These are phyloP conservation scores for Trifolium fragiferum DNA, from an alignment of 306 rosid genomes.

Conservation along the genomic window DNA sequence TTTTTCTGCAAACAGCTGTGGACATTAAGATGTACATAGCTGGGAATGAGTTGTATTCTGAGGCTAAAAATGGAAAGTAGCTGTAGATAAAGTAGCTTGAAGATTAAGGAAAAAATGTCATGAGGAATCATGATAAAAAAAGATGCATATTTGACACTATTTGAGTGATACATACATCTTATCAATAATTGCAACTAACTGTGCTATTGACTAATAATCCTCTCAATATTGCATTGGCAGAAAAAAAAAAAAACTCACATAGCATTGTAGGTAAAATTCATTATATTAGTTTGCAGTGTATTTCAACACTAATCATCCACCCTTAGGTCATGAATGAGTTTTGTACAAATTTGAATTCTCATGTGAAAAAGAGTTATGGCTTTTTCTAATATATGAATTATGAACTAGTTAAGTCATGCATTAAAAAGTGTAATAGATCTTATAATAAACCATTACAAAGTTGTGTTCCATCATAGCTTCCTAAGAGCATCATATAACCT, in stretches of 20 bases:
- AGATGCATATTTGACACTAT: not conserved
- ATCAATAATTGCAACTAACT: not conserved
- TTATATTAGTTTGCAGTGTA: not conserved
- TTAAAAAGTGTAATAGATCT: too few relatives aligned
- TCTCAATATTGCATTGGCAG: not conserved
- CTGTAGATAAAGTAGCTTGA: not conserved
- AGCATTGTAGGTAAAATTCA: not conserved
- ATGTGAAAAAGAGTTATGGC: too few relatives aligned
- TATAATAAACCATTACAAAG: too few relatives aligned
- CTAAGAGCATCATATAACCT: too few relatives aligned
- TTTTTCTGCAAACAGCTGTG: slow-evolving; percentile 37
- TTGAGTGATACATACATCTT: not conserved
- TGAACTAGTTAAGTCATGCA: too few relatives aligned
- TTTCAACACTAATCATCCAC: too few relatives aligned
- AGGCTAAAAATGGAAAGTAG: not conserved
- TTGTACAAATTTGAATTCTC: too few relatives aligned
- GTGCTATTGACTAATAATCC: not conserved
- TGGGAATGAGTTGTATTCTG: not conserved
- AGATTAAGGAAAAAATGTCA: not conserved
- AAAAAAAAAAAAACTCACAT: not conserved
- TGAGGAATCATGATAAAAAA: not conserved
- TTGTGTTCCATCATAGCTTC: too few relatives aligned
- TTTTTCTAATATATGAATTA: too few relatives aligned
- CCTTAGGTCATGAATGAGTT: too few relatives aligned
- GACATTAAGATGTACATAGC: slow-evolving; percentile 2